Evolutionary conservation across 805 yeast genomes (phyloP).

Genomic region (Saturnispora serradocipensis): DNA sequence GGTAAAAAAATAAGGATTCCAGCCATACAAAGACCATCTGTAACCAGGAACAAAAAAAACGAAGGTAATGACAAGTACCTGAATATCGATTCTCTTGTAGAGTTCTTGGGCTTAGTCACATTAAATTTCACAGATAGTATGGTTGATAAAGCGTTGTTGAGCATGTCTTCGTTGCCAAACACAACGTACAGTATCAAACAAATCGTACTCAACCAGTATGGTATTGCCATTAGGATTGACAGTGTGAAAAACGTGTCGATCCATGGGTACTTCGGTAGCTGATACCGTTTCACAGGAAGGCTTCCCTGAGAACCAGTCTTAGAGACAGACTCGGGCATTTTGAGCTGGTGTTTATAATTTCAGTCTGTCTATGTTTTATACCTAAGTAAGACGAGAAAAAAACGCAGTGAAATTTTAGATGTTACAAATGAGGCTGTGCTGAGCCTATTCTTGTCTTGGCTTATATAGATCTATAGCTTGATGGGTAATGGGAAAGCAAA

Average conservation of each 20-base stretch:
- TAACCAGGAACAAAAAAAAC: conserved; percentile 10
- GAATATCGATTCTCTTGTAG: not conserved
- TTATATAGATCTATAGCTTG: not conserved
- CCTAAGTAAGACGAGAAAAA: not conserved
- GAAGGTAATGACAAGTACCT: conserved; percentile 7
- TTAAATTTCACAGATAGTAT: conserved; percentile 20
- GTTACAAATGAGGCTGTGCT: not conserved
- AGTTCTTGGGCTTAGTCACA: conserved; percentile 11
- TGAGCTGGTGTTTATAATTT: not conserved
- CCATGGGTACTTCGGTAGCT: conserved; percentile 4
- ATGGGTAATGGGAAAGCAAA: not conserved
- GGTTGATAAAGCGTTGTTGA: conserved; percentile 22
- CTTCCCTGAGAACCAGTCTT: not conserved
- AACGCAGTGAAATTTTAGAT: not conserved
- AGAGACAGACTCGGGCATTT: not conserved
- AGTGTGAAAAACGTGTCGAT: conserved; percentile 3
- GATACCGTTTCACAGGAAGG: not conserved
- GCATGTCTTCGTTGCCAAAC: conserved; percentile 21
- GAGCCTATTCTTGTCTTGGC: not conserved
- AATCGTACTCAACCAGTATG: conserved; percentile 21
- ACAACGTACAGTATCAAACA: conserved; percentile 17
- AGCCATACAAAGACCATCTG: conserved; percentile 16
- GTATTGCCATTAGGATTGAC: conserved; percentile 18
- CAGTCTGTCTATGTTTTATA: not conserved
- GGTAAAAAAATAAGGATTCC: conserved; percentile 18